These are phyloP conservation scores for Penicillium coffeae DNA, from an alignment of 495 filamentous ascomycete species.

Conservation along the genomic window DNA sequence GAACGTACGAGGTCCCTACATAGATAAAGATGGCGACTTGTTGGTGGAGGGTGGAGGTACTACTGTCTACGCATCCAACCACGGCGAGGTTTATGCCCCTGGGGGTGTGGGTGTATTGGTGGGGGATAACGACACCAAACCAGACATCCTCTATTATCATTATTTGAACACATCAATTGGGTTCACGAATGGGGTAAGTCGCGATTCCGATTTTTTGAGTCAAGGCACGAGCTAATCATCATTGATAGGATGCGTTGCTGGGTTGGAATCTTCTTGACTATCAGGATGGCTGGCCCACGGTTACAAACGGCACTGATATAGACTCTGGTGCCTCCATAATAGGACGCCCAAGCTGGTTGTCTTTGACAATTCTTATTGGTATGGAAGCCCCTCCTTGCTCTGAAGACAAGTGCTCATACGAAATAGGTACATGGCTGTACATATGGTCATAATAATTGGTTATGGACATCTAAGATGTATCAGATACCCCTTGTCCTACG, in stretches of 20 bases:
- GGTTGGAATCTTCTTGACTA: conserved; percentile 45
- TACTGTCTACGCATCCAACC: conserved; percentile 43
- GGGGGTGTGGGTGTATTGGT: conserved; percentile 41
- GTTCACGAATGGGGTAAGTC: conserved; percentile 33
- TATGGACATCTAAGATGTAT: neutral
- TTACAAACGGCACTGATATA: conserved; percentile 8
- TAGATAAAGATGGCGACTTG: conserved; percentile 28
- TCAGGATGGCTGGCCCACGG: conserved; percentile 41
- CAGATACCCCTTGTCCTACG: no score
- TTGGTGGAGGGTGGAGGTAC: conserved; percentile 40
- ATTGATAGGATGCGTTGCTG: conserved; percentile 43
- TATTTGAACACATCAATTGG: conserved; percentile 45
- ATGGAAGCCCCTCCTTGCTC: conserved; percentile 1
- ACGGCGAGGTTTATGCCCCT: conserved; percentile 44
- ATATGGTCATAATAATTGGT: conserved; percentile 17
- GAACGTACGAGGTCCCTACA: conserved; percentile 37
- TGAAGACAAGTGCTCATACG: neutral
- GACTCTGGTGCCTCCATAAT: neutral
- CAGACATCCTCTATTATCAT: conserved; percentile 49
- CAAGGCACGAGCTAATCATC: no score
- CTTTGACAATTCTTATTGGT: conserved; percentile 8
- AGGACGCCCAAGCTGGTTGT: conserved; percentile 7
- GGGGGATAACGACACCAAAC: conserved; percentile 22
- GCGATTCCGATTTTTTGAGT: no score
- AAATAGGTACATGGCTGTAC: conserved; percentile 19